These are phyloP conservation scores for Crithidia fasciculata DNA, from an alignment of 208 protist genomes.

Conservation along the genomic window DNA sequence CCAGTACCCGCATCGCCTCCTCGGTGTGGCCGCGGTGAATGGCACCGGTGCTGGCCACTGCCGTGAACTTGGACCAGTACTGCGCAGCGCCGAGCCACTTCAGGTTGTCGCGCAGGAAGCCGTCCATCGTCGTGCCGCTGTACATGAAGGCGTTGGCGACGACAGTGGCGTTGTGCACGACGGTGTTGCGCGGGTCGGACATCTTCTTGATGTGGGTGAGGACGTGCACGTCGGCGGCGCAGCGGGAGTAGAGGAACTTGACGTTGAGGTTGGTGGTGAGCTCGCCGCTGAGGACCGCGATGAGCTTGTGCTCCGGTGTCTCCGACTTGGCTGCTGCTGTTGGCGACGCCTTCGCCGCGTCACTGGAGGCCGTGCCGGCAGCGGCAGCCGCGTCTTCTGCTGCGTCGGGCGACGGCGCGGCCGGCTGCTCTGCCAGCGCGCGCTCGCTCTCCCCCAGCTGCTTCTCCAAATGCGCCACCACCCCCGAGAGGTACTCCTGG, in stretches of 20 bases:
- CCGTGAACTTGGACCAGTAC: slow-evolving; percentile 98
- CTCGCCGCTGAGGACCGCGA: slow-evolving; percentile 84
- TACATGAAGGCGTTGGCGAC: slow-evolving; percentile 98
- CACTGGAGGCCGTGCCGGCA: not conserved
- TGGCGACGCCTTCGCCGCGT: not conserved
- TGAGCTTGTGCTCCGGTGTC: slow-evolving; percentile 62
- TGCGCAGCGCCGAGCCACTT: slow-evolving; percentile 95
- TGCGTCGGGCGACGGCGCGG: slow-evolving; percentile 7
- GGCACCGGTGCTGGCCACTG: slow-evolving; percentile 96
- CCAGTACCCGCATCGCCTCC: slow-evolving; percentile 88
- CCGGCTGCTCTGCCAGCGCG: slow-evolving; percentile 21
- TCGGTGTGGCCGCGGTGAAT: slow-evolving; percentile 97
- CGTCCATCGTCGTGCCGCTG: slow-evolving; percentile 97
- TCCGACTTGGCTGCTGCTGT: slow-evolving; percentile 3
- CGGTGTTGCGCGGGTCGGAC: slow-evolving; percentile 68
- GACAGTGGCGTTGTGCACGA: slow-evolving; percentile 95
- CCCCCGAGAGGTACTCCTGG: slow-evolving; percentile 85
- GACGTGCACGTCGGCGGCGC: slow-evolving; percentile 93
- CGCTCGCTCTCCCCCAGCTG: slow-evolving; percentile 15
- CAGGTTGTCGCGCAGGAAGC: slow-evolving; percentile 97
- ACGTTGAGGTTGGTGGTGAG: slow-evolving; percentile 93
- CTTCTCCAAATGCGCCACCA: slow-evolving; percentile 57
- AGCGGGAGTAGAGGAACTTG: slow-evolving; percentile 96
- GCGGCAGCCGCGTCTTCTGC: not conserved
- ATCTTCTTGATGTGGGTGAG: slow-evolving; percentile 96